Percentiles rank a stretch among this genome's conserved stretches.
These are phyloP conservation scores for Lithospermum erythrorhizon DNA, from an alignment of 257 asterid species.

Conservation along the genomic window DNA sequence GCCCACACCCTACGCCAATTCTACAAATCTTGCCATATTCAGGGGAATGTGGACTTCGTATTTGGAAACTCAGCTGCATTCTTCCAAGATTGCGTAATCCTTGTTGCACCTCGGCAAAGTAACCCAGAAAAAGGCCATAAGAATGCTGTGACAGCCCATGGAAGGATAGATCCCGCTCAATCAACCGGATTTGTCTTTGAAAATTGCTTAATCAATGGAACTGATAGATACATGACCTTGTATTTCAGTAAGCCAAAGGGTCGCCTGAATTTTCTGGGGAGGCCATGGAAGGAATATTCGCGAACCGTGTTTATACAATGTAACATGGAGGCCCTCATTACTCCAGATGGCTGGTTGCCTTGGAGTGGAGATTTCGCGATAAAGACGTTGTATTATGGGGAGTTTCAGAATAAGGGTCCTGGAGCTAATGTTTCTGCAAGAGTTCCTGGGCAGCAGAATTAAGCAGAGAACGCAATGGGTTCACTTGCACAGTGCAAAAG, in stretches of 20 bases:
- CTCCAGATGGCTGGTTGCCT: slow-evolving; percentile 39
- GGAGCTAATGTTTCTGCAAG: slow-evolving; percentile 22
- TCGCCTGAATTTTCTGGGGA: slow-evolving; percentile 30
- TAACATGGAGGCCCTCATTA: slow-evolving; percentile 23
- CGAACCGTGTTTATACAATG: slow-evolving; percentile 31
- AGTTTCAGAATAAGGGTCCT: slow-evolving; percentile 22
- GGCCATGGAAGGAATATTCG: slow-evolving; percentile 55
- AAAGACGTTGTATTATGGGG: slow-evolving; percentile 35
- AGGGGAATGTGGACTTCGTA: slow-evolving; percentile 46
- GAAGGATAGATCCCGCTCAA: slow-evolving; percentile 37
- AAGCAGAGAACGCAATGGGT: slow-evolving; percentile 22
- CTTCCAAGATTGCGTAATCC: slow-evolving; percentile 32
- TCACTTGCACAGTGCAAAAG: slow-evolving; percentile 25
- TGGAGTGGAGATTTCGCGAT: slow-evolving; percentile 36
- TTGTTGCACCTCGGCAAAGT: slow-evolving; percentile 27
- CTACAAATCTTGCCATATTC: slow-evolving; percentile 39
- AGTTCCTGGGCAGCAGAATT: slow-evolving; percentile 32
- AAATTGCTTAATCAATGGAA: slow-evolving; percentile 35
- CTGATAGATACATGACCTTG: slow-evolving; percentile 29
- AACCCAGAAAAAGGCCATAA: slow-evolving; percentile 36
- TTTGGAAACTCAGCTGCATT: slow-evolving; percentile 44
- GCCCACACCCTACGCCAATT: slow-evolving; percentile 44
- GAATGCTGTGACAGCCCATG: slow-evolving; percentile 46
- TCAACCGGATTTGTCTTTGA: slow-evolving; percentile 42
- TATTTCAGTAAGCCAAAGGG: slow-evolving; percentile 23